These are phyloP conservation scores for Calvatia gigantea DNA, from an alignment of 768 basidiomycete species.

Conservation along the genomic window DNA sequence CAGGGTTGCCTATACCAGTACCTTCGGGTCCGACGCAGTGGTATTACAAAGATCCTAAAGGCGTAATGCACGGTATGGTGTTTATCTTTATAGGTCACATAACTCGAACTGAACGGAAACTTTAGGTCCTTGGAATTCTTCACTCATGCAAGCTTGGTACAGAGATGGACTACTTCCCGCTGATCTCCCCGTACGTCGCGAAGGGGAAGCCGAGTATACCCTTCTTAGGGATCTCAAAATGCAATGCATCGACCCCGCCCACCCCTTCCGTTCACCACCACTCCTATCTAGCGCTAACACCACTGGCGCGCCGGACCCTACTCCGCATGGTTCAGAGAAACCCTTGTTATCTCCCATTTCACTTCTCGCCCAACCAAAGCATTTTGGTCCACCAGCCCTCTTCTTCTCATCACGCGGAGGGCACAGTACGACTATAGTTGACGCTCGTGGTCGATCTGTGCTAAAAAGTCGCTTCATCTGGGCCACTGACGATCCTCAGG, in stretches of 20 bases:
- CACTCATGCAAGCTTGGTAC: slow-evolving; percentile 87
- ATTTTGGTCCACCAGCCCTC: slow-evolving; percentile 83
- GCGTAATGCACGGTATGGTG: slow-evolving; percentile 67
- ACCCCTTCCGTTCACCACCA: slow-evolving; percentile 58
- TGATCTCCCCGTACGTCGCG: slow-evolving; percentile 76
- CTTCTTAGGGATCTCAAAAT: slow-evolving; percentile 71
- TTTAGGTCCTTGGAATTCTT: slow-evolving; percentile 83
- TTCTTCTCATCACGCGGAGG: slow-evolving; percentile 90
- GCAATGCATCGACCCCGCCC: slow-evolving; percentile 77
- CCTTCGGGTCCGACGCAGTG: slow-evolving; percentile 68
- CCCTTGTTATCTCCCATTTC: slow-evolving; percentile 73
- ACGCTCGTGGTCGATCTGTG: slow-evolving; percentile 81
- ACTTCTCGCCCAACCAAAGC: slow-evolving; percentile 70
- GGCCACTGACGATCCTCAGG: slow-evolving; percentile 63
- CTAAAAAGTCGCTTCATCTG: slow-evolving; percentile 78
- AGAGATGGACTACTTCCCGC: slow-evolving; percentile 80
- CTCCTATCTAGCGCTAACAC: slow-evolving; percentile 31
- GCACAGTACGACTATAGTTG: slow-evolving; percentile 84
- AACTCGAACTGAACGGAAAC: background rate
- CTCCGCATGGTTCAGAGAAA: slow-evolving; percentile 34
- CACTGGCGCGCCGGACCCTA: slow-evolving; percentile 24
- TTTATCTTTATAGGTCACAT: slow-evolving; percentile 12
- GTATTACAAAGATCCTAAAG: slow-evolving; percentile 84
- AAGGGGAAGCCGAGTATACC: slow-evolving; percentile 67
- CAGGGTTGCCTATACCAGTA: slow-evolving; percentile 72